Conservation (phyloP, 257 asterid species). For the Penstemon newberryi region DNA sequence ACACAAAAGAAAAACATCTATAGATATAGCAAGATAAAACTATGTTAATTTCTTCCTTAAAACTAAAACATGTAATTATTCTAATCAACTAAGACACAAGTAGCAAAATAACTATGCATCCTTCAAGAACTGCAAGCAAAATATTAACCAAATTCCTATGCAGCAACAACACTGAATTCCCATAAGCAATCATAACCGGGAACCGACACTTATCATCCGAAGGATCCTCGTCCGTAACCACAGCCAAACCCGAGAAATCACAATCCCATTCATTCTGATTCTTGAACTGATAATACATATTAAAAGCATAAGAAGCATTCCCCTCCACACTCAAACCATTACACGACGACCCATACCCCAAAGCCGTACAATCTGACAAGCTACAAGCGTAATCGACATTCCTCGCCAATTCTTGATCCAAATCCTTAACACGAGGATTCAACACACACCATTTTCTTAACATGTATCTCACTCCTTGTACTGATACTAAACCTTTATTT, state of each 20-base stretch:
- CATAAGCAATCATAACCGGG: constrained; percentile 74
- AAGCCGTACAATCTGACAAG: constrained; percentile 78
- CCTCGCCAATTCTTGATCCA: constrained; percentile 43
- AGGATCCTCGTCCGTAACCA: constrained; percentile 71
- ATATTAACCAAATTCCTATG: constrained; percentile 60
- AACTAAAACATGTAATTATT: not conserved
- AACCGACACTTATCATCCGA: constrained; percentile 64
- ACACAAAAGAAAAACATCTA: not conserved
- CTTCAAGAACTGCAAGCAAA: constrained; percentile 63
- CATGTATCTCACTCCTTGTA: constrained; percentile 73
- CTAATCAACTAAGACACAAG: constrained; percentile 46
- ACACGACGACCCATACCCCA: constrained; percentile 90
- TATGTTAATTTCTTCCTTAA: not conserved
- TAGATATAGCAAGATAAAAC: not conserved
- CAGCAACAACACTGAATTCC: constrained; percentile 51
- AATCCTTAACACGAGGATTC: constrained; percentile 47
- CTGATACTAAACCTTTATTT: constrained; percentile 52
- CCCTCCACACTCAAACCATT: constrained; percentile 57
- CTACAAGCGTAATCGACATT: constrained; percentile 85
- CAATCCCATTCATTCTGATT: constrained; percentile 81
- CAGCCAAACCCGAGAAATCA: constrained; percentile 72
- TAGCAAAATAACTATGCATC: constrained; percentile 71
- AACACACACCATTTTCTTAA: constrained; percentile 70
- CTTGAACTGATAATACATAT: constrained; percentile 86
- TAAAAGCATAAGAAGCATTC: constrained; percentile 95